Evolutionary conservation across 2,329 filamentous ascomycete genomes (phyloP).

Genomic region (Neopestalotiopsis rosae): DNA sequence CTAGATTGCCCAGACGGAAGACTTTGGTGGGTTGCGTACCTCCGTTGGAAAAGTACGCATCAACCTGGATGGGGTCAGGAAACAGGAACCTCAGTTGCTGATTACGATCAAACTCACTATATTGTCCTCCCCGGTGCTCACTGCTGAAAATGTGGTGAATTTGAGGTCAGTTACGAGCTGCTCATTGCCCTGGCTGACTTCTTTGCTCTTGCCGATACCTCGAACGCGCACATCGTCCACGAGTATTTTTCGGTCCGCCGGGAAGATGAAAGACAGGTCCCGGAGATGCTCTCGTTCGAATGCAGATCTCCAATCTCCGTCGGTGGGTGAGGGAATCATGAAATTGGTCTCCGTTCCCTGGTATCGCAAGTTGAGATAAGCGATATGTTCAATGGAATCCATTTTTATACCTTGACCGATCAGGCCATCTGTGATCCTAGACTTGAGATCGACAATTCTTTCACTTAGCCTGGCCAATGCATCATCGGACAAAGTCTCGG

Average conservation of each 20-base stretch:
- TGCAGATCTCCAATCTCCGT: slow-evolving; percentile 20
- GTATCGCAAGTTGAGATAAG: slow-evolving; percentile 50
- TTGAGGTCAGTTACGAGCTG: slow-evolving; percentile 29
- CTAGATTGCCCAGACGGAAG: slow-evolving; percentile 25
- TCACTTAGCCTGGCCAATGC: slow-evolving; percentile 23
- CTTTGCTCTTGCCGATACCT: slow-evolving; percentile 21
- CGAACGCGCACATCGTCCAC: slow-evolving; percentile 17
- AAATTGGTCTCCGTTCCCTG: slow-evolving; percentile 47
- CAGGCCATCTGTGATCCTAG: slow-evolving; percentile 42
- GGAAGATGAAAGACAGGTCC: slow-evolving; percentile 20
- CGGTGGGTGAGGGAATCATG: slow-evolving; percentile 38
- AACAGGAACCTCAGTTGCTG: background rate
- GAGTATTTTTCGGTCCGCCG: slow-evolving; percentile 8
- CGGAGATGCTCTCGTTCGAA: slow-evolving; percentile 20
- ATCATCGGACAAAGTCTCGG: slow-evolving; percentile 25
- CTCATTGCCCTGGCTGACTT: slow-evolving; percentile 21
- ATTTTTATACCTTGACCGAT: slow-evolving; percentile 47
- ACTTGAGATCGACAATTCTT: slow-evolving; percentile 36
- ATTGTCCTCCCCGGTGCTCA: slow-evolving; percentile 18
- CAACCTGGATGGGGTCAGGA: slow-evolving; percentile 22
- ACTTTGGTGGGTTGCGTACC: slow-evolving; percentile 27
- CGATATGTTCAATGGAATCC: slow-evolving; percentile 45
- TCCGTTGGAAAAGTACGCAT: slow-evolving; percentile 27
- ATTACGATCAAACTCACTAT: background rate
- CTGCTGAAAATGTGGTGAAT: slow-evolving; percentile 17